Conservation (phyloP, 2,329 filamentous ascomycete genomes). For the Colletotrichum sublineola region DNA sequence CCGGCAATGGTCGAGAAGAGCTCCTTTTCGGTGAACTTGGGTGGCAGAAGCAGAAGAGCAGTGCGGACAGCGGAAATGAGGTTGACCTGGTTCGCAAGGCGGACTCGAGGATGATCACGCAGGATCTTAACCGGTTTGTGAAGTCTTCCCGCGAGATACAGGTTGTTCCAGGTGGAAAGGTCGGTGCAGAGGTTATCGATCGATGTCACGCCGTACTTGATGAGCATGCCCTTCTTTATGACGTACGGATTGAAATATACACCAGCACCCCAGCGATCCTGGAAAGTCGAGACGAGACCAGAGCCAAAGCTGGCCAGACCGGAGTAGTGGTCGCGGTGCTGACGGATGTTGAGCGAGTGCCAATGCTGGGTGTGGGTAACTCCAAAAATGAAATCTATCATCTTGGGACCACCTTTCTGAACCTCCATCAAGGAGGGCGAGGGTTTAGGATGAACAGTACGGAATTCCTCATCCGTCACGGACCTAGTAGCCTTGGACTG, state of each 20-base stretch:
- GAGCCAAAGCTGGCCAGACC: slow-evolving; percentile 86
- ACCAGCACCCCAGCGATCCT: slow-evolving; percentile 90
- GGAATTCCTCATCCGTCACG: slow-evolving; percentile 68
- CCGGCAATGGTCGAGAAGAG: slow-evolving; percentile 92
- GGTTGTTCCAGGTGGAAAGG: slow-evolving; percentile 89
- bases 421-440: slow-evolving; percentile 85
- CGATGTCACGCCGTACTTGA: slow-evolving; percentile 98
- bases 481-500: slow-evolving; percentile 69
- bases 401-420: slow-evolving; percentile 90
- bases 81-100: slow-evolving; percentile 96
- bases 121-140: slow-evolving; percentile 99
- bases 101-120: slow-evolving; percentile 90
- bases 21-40: slow-evolving; percentile 86
- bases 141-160: slow-evolving; percentile 95
- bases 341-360: slow-evolving; percentile 91
- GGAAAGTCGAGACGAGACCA: slow-evolving; percentile 84
- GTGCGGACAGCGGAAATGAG: slow-evolving; percentile 91
- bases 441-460: slow-evolving; percentile 83
- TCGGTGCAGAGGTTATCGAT: slow-evolving; percentile 90
- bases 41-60: slow-evolving; percentile 86
- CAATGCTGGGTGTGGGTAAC: slow-evolving; percentile 96
- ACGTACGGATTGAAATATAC: slow-evolving; percentile 99
- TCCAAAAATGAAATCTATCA: slow-evolving; percentile 99
- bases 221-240: slow-evolving; percentile 92
- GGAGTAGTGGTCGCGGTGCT: slow-evolving; percentile 95